These are phyloP conservation scores for Globisporangium rhizosaccharum DNA, from an alignment of 352 stramenopile genomes.

Conservation along the genomic window DNA sequence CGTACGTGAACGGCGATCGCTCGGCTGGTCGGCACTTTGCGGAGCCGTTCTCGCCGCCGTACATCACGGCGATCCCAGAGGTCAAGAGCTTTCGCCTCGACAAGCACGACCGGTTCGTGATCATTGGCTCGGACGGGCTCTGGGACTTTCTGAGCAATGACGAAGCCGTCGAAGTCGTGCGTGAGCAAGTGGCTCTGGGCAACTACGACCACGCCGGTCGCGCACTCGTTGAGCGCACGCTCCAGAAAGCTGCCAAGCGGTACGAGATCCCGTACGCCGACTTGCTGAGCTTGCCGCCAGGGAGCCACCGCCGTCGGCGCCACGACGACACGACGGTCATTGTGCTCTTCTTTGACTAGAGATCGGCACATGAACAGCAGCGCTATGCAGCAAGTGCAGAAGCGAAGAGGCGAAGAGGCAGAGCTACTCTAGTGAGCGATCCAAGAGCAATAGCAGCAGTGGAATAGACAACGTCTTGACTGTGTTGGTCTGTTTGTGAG, in stretches of 20 bases:
- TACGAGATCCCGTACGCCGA: constrained; percentile 82
- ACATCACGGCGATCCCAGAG: constrained; percentile 90
- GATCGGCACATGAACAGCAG: no score
- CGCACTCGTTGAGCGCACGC: constrained; percentile 70
- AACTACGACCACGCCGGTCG: constrained; percentile 72
- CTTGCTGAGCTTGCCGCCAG: constrained; percentile 74
- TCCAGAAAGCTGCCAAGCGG: constrained; percentile 68
- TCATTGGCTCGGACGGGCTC: constrained; percentile 96
- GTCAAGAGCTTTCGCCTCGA: constrained; percentile 57
- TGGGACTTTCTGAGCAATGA: constrained; percentile 96
- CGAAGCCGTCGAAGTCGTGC: constrained; percentile 92
- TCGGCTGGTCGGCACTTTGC: constrained; percentile 84
- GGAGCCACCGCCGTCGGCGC: constrained; percentile 73
- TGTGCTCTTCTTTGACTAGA: constrained; percentile 84
- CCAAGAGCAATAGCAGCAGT: no score
- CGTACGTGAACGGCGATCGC: constrained; percentile 76
- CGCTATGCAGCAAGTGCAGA: no score
- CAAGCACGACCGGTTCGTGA: constrained; percentile 92
- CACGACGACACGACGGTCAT: constrained; percentile 93
- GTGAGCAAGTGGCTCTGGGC: constrained; percentile 41
- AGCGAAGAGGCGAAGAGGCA: no score
- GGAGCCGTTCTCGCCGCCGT: constrained; percentile 88
- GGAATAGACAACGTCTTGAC: no score
- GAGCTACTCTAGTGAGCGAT: no score
- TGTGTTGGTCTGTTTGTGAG: no score